Base-by-base conservation (phyloP, 2,329 filamentous ascomycete genomes). In the Colletotrichum orchidophilum region DNA sequence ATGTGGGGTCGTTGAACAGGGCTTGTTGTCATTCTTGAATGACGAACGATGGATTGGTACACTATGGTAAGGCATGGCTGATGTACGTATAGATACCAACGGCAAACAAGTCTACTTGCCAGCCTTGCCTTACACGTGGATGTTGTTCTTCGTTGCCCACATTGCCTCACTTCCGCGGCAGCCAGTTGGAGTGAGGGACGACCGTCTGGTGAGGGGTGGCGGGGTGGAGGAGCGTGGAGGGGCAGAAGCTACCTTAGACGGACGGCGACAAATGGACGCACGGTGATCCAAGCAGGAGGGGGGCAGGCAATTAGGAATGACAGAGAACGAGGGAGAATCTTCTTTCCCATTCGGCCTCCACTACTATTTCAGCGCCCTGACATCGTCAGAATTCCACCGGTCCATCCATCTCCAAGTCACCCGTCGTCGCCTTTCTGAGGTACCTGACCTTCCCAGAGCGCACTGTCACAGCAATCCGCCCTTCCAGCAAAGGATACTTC, bases 301-400 rank as follows among this genome's bases (percentile, higher is more conserved):
- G 35, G 54, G 42, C 53, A 27, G 39, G 35, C 35, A 55, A 50
- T 33, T 50, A 57, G 46, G 72, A 70, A 67, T 54, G 35, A 57
- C 65, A 63, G 53, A 71, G 72, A 71, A 66, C 50, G 58, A 70
- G 46, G 71, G 71, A 73, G 73, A 74, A 74, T 73, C 66, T 74
- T 74, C 73, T 74, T 74, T 74, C 52, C 67, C 61, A 64, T 74
- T 74, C 73, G 67, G 63, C 62, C 52, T 53, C 66, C 63, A 68
- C 68, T 60, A 62, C 35, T 68, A 71, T 71, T 63, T 67, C 60
- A 71, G 68, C 58, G 57, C 60, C 42, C 27, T 21, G 35, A 60
- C 60, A 42, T 52, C 68, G 35, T 52, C 39, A 35, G 57, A 68
- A 68, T 59, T 57, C 50, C 42, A 31, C n/a, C 24, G 39, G 57